Conservation (phyloP, 2,329 filamentous ascomycete species). For the Aureobasidium leucospermi region DNA sequence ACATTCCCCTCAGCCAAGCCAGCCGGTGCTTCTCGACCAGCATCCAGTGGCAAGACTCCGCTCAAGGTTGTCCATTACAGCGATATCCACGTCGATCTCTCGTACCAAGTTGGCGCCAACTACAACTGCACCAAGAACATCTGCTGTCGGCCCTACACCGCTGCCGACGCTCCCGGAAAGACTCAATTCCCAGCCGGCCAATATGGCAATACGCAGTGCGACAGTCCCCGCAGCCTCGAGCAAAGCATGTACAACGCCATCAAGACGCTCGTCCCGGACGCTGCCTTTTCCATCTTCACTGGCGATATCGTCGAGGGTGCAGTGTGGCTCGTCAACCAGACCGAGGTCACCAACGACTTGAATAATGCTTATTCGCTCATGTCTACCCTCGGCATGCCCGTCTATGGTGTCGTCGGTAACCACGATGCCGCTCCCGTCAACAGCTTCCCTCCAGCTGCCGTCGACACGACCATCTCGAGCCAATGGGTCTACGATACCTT, state of each 20-base stretch:
- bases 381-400: constrained; percentile 31
- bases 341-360: constrained; percentile 31
- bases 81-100: constrained; percentile 52
- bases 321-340: constrained; percentile 31
- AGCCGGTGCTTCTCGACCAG: constrained; percentile 28
- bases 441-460: constrained; percentile 23
- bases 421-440: constrained; percentile 41
- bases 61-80: constrained; percentile 53
- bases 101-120: constrained; percentile 48
- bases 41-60: constrained; percentile 40
- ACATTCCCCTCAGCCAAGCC: constrained; percentile 39
- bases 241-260: constrained; percentile 44
- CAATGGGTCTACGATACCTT: constrained; percentile 50
- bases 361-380: constrained; percentile 43
- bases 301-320: constrained; percentile 52
- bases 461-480: constrained; percentile 31
- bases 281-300: constrained; percentile 51
- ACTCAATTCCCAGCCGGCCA: constrained; percentile 44
- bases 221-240: constrained; percentile 45
- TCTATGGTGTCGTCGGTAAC: constrained; percentile 51
- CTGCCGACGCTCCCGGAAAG: constrained; percentile 42
- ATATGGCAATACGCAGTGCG: constrained; percentile 48
- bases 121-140: constrained; percentile 52
- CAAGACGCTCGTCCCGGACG: constrained; percentile 33
- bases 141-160: constrained; percentile 50